phyloP scores from a whole-genome alignment of 179 eudicot genomes.

The Heliamphora ciliata region DNA sequence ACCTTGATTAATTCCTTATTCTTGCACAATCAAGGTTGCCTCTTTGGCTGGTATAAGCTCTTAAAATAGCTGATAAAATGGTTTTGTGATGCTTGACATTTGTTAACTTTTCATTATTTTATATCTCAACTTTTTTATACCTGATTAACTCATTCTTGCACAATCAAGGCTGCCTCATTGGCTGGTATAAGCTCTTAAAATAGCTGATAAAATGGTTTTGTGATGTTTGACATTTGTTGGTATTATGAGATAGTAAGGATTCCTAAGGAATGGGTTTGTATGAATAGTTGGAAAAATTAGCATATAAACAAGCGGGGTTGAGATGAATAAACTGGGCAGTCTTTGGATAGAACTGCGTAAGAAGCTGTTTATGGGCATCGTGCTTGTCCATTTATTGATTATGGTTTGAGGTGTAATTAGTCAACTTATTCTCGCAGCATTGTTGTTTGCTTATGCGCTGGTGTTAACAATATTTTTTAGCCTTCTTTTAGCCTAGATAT shows the following conservation, averaged over 20 bases:
- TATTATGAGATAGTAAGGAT: not conserved
- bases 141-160: not conserved
- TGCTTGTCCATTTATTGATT: not conserved
- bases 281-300: not conserved
- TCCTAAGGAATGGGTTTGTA: not conserved
- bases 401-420: not conserved
- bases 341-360: not conserved
- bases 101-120: not conserved
- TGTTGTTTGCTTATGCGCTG: not conserved
- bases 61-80: not conserved
- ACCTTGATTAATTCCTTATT: not conserved
- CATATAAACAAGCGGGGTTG: not conserved
- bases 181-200: not conserved
- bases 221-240: not conserved
- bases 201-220: not conserved
- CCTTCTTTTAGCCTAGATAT: not conserved
- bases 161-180: not conserved
- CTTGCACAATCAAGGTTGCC: not conserved
- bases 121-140: not conserved
- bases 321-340: not conserved
- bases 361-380: not conserved
- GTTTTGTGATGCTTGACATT: not conserved
- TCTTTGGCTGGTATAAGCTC: not conserved
- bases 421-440: not conserved
- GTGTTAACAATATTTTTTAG: not conserved